A percentile compares a stretch with the other conserved stretches of the same genome.
Evolutionary conservation across 768 basidiomycete genomes (phyloP).

Genomic region (Hirschioporus abietinus): DNA sequence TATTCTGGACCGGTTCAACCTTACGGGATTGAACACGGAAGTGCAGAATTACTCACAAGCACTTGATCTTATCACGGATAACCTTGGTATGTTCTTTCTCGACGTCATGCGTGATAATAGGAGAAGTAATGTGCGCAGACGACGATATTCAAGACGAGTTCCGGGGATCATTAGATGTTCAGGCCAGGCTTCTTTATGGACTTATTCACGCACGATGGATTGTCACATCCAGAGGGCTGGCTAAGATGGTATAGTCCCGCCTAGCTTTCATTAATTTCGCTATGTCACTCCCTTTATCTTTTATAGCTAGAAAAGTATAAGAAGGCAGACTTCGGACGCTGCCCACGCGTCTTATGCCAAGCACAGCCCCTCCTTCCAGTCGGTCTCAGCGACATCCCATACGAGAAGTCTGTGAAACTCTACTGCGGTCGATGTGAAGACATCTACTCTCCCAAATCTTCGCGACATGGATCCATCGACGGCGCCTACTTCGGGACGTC

Average conservation of each 20-base stretch:
- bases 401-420: slow-evolving; percentile 98
- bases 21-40: slow-evolving; percentile 95
- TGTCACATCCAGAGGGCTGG: slow-evolving; percentile 85
- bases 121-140: slow-evolving; percentile 39
- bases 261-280: neutral
- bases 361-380: slow-evolving; percentile 93
- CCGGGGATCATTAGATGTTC: slow-evolving; percentile 86
- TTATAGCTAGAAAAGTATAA: slow-evolving; percentile 92
- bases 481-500: slow-evolving; percentile 99
- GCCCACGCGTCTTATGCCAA: slow-evolving; percentile 95
- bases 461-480: slow-evolving; percentile 94
- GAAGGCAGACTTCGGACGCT: slow-evolving; percentile 96
- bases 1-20: slow-evolving; percentile 95
- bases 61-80: slow-evolving; percentile 93
- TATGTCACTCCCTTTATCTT: slow-evolving; percentile 4
- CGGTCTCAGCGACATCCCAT: slow-evolving; percentile 94
- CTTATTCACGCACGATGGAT: slow-evolving; percentile 98
- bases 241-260: slow-evolving; percentile 77
- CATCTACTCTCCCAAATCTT: slow-evolving; percentile 96
- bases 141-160: slow-evolving; percentile 94
- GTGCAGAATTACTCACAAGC: slow-evolving; percentile 93
- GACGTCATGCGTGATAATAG: neutral
- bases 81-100: slow-evolving; percentile 58
- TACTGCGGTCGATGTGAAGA: slow-evolving; percentile 99
- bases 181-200: slow-evolving; percentile 90